Evolutionary conservation across 2,329 filamentous ascomycete genomes (phyloP).

Genomic region (Nectriaceae sp.): DNA sequence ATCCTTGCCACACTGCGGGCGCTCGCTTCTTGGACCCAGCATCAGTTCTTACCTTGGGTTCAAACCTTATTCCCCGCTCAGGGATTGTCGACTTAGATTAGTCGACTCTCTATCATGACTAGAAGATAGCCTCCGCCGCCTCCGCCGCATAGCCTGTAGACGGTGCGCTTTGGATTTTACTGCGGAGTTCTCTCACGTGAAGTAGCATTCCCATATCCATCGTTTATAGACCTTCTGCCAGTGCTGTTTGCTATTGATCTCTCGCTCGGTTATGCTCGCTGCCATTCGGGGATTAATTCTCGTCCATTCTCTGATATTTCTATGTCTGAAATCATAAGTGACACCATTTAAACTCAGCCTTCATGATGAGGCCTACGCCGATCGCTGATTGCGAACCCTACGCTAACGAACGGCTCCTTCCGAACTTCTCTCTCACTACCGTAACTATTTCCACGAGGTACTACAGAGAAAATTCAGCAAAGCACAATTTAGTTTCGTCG

Average conservation of each 20-base stretch:
- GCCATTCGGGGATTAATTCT: background rate
- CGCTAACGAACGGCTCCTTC: background rate
- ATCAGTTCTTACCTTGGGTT: background rate
- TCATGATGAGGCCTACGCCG: background rate
- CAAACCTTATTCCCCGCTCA: no score
- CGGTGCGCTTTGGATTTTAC: no score
- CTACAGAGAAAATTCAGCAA: background rate
- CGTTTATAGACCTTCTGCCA: background rate
- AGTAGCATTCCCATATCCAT: background rate
- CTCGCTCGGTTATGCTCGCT: background rate
- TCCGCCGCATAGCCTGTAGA: no score
- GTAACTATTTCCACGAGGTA: background rate
- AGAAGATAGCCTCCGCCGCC: no score
- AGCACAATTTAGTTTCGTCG: background rate
- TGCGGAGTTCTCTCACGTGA: background rate
- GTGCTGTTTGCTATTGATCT: background rate
- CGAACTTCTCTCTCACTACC: background rate
- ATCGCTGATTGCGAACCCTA: background rate
- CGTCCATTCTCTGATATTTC: background rate
- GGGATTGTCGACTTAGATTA: no score
- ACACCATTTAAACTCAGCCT: background rate
- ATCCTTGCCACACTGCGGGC: constrained; percentile 1
- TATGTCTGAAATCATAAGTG: background rate
- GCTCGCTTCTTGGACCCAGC: constrained; percentile 1
- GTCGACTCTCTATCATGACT: no score